These are phyloP conservation scores for Rhizopogon sp. DNA, from an alignment of 768 basidiomycete genomes.

Conservation along the genomic window DNA sequence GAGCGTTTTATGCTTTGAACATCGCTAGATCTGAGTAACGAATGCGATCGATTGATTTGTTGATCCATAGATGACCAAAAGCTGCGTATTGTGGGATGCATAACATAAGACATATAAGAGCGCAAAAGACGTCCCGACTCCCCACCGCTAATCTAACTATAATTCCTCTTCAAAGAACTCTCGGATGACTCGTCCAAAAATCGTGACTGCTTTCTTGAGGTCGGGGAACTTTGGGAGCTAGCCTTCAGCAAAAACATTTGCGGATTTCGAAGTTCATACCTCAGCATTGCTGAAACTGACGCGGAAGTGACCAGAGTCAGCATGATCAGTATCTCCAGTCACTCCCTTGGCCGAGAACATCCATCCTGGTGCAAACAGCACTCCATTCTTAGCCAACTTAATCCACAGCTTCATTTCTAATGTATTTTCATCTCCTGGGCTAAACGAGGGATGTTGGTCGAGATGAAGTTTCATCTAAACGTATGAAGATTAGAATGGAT, in stretches of 20 bases:
- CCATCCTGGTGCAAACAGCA: slow-evolving; percentile 61
- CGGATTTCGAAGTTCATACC: slow-evolving; percentile 27
- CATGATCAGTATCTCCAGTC: slow-evolving; percentile 23
- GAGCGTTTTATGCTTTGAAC: too few relatives aligned
- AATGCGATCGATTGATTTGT: too few relatives aligned
- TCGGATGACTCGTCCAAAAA: slow-evolving; percentile 39
- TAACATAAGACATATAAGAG: not conserved
- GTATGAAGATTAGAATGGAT: not conserved
- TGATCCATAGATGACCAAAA: not conserved
- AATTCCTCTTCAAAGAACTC: slow-evolving; percentile 32
- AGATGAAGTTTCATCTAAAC: slow-evolving; percentile 59
- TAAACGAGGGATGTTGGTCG: slow-evolving; percentile 44
- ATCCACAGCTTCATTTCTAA: slow-evolving; percentile 59
- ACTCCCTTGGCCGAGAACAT: slow-evolving; percentile 9
- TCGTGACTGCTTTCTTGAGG: slow-evolving; percentile 42
- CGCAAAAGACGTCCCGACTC: not conserved
- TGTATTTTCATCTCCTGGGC: slow-evolving; percentile 31
- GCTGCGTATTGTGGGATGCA: not conserved
- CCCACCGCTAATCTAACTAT: not conserved
- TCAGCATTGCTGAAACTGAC: slow-evolving; percentile 51
- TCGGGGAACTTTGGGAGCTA: slow-evolving; percentile 18
- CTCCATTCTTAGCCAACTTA: slow-evolving; percentile 52
- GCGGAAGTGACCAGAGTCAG: slow-evolving; percentile 45
- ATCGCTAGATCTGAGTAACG: too few relatives aligned
- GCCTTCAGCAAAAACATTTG: not conserved